Base-by-base conservation (phyloP, 768 basidiomycete species). In the Boletus pseudopeckii region DNA sequence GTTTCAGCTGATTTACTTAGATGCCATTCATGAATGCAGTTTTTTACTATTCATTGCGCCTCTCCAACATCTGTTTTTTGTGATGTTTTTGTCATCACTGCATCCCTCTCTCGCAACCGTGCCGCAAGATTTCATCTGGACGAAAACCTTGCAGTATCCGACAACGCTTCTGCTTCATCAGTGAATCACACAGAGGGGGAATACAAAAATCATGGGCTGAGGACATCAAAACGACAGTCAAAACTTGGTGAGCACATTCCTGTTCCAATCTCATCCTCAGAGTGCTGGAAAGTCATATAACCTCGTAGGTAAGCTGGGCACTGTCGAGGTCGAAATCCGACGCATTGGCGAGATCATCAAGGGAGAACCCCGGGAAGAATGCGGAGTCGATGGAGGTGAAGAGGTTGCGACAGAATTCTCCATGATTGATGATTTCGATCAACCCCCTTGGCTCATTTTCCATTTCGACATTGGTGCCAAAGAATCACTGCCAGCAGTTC, bases 321-420 rank as follows among this genome's bases (percentile, higher is more conserved):
- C n/a, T 17, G 34, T 60, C 2, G 57, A 59, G 18, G 48, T 60
- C 24, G 61, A 62, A 34, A 53, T 62, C 13, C 61, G 61, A 44
- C 61, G 61, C 24, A 55, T 59, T 5, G 34, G 32, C 2, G 26
- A 32, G 33, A 59, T 63, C 45, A 26, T 59, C 48, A 48, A 50
- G 45, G 37, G 7, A 5, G 48, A 56, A 48, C 38, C 26, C 7
- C 18, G 4, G 4, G 46, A 22, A 20, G 57, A 45, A 30, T 7
- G 1, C 8, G 40, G 33, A 13, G 20, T 4, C 8, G 32, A 52
- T 47, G 44, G 38, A 8, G 33, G 32, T n/a, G 52, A 32, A 32
- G 52, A 26, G 13, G 44, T 7, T 11, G 17, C 10, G 9, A 17
- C n/a, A 7, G 48, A 58, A 2, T 45, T 62, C 32, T 11, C 34